A percentile compares a stretch with the other conserved stretches of the same genome.
These are phyloP conservation scores for Diplocarpon rosae DNA, from an alignment of 2,329 filamentous ascomycete species.

Conservation along the genomic window DNA sequence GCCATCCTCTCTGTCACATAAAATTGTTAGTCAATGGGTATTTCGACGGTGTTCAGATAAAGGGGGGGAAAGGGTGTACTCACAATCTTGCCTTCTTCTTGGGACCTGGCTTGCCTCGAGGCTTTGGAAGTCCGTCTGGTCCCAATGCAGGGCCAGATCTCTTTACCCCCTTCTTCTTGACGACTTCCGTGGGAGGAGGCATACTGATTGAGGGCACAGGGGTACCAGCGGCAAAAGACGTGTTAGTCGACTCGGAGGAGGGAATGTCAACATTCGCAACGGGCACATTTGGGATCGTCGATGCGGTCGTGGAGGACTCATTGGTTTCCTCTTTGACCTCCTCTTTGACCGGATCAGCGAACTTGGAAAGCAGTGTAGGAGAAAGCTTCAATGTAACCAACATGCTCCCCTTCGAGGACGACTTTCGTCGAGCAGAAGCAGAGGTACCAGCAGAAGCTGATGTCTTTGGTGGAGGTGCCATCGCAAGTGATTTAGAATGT, in stretches of 20 bases:
- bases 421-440: slow-evolving; percentile 13
- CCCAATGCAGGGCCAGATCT: slow-evolving; percentile 52
- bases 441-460: slow-evolving; percentile 3
- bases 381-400: slow-evolving; percentile 41
- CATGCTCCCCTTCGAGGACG: slow-evolving; percentile 9
- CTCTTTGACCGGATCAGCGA: slow-evolving; percentile 33
- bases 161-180: slow-evolving; percentile 67
- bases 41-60: background rate
- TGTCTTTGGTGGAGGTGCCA: slow-evolving; percentile 21
- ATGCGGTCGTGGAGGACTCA: slow-evolving; percentile 31
- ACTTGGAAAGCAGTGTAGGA: slow-evolving; percentile 38
- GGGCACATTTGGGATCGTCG: slow-evolving; percentile 29
- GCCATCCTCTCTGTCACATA: slow-evolving; percentile 44
- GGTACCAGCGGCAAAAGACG: slow-evolving; percentile 44
- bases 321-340: slow-evolving; percentile 17
- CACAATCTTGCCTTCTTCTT: slow-evolving; percentile 96
- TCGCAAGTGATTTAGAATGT: slow-evolving; percentile 10
- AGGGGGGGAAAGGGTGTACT: slow-evolving; percentile 31
- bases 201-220: slow-evolving; percentile 40
- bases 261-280: slow-evolving; percentile 42
- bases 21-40: slow-evolving; percentile 4
- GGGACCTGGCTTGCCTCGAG: slow-evolving; percentile 78
- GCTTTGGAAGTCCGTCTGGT: slow-evolving; percentile 53
- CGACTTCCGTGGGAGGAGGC: slow-evolving; percentile 48
- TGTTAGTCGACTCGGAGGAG: slow-evolving; percentile 49